Evolutionary conservation across 805 yeast genomes (phyloP).

Genomic region (Komagataella pseudopastoris): DNA sequence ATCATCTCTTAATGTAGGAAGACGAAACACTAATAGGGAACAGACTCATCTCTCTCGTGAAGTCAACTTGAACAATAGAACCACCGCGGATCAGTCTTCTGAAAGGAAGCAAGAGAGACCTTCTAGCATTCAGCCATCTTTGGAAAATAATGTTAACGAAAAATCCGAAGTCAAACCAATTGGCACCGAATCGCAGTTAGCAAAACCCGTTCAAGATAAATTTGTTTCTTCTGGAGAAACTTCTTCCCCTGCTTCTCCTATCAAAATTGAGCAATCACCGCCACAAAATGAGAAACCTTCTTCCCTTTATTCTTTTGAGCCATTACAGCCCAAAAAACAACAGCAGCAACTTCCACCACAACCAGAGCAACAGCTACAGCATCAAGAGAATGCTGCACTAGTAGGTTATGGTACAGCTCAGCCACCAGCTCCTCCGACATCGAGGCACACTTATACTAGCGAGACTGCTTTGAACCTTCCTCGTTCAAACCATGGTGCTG

Average conservation of each 20-base stretch:
- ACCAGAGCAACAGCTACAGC: neutral
- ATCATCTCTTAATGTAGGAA: constrained; percentile 2
- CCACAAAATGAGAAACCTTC: neutral
- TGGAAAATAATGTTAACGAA: neutral
- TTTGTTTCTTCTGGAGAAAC: neutral
- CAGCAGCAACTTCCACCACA: neutral
- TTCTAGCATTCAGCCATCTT: neutral
- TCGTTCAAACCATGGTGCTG: neutral
- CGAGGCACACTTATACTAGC: neutral
- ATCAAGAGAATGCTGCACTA: neutral
- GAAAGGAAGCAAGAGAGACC: neutral
- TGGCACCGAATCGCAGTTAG: neutral
- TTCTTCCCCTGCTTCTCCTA: neutral
- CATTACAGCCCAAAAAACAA: neutral
- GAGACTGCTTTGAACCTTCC: neutral
- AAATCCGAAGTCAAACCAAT: neutral
- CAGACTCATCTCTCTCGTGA: neutral
- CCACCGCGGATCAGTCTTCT: neutral
- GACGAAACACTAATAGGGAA: neutral
- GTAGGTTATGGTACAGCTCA: neutral
- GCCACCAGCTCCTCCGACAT: neutral
- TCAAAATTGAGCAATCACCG: neutral
- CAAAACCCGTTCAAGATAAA: neutral
- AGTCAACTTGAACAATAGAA: neutral
- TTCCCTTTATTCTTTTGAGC: neutral